Percentiles rank a stretch among this genome's conserved stretches.
Evolutionary conservation across 208 protist genomes (phyloP).

Genomic region (Crithidia acanthocephali): DNA sequence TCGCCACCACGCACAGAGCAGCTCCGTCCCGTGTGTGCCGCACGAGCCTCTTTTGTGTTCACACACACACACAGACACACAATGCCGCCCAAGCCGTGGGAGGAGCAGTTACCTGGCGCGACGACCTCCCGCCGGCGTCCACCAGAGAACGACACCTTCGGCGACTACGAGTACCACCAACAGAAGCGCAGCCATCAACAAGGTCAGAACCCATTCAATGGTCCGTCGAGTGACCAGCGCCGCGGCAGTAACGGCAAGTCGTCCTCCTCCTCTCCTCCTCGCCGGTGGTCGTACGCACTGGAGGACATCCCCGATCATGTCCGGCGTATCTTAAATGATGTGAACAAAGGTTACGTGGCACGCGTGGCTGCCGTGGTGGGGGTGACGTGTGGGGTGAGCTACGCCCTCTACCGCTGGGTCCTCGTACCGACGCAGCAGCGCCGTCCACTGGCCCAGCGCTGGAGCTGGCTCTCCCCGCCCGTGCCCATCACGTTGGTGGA

Average conservation of each 20-base stretch:
- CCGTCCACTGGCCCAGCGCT: conserved; percentile 76
- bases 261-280: not conserved
- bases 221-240: not conserved
- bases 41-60: too few relatives aligned
- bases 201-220: not conserved
- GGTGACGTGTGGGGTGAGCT: conserved; percentile 27
- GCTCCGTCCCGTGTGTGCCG: too few relatives aligned
- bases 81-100: conserved; percentile 50
- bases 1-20: too few relatives aligned
- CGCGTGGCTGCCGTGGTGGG: conserved; percentile 41
- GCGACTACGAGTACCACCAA: conserved; percentile 34
- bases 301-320: conserved; percentile 65
- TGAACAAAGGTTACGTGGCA: conserved; percentile 75
- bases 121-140: conserved; percentile 5
- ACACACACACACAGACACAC: too few relatives aligned
- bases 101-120: conserved; percentile 22
- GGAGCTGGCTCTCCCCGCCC: conserved; percentile 49
- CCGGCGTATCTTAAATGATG: conserved; percentile 50
- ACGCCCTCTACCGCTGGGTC: conserved; percentile 50
- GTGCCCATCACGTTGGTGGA: conserved; percentile 82
- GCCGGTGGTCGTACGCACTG: conserved; percentile 80
- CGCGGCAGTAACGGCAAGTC: not conserved
- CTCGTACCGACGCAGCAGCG: conserved; percentile 57
- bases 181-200: conserved; percentile 21
- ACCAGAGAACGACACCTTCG: conserved; percentile 24